phyloP scores from a whole-genome alignment of 2,329 filamentous ascomycete genomes.

The Stagonosporopsis tanaceti region DNA sequence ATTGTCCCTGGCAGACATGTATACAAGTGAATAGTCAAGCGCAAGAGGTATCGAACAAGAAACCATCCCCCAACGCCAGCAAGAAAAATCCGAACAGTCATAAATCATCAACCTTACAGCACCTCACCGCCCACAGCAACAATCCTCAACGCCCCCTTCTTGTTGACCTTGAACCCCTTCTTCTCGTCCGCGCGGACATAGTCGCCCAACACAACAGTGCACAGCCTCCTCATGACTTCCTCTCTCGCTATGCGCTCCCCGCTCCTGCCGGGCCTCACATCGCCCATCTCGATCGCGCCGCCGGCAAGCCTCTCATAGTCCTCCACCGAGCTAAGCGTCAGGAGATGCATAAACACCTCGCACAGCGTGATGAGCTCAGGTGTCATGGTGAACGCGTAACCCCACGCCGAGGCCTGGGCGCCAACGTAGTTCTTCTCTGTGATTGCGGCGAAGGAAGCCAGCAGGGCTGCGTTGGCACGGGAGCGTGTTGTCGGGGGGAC shows the following conservation, averaged over 20 bases:
- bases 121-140: conserved; percentile 15
- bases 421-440: conserved; percentile 38
- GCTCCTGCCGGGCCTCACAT: conserved; percentile 33
- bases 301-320: conserved; percentile 39
- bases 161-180: conserved; percentile 35
- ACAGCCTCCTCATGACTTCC: conserved; percentile 42
- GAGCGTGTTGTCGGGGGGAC: conserved; percentile 26
- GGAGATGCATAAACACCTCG: conserved; percentile 44
- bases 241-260: conserved; percentile 35
- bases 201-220: conserved; percentile 46
- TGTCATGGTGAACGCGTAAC: conserved; percentile 45
- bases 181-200: conserved; percentile 45
- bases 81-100: not conserved
- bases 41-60: conserved; percentile 15
- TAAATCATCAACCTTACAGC: conserved; percentile 1
- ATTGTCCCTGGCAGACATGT: not conserved
- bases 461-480: conserved; percentile 40
- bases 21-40: not conserved
- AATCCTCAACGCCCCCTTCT: conserved; percentile 22
- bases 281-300: conserved; percentile 39
- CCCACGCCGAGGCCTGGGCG: conserved; percentile 43
- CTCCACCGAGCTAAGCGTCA: conserved; percentile 34
- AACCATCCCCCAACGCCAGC: conserved; percentile 3
- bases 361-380: conserved; percentile 44
- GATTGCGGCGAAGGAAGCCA: conserved; percentile 33